Percentiles rank a stretch among this genome's conserved stretches.
Conservation (phyloP, 2,329 filamentous ascomycete species). For the Cytospora chrysosperma region DNA sequence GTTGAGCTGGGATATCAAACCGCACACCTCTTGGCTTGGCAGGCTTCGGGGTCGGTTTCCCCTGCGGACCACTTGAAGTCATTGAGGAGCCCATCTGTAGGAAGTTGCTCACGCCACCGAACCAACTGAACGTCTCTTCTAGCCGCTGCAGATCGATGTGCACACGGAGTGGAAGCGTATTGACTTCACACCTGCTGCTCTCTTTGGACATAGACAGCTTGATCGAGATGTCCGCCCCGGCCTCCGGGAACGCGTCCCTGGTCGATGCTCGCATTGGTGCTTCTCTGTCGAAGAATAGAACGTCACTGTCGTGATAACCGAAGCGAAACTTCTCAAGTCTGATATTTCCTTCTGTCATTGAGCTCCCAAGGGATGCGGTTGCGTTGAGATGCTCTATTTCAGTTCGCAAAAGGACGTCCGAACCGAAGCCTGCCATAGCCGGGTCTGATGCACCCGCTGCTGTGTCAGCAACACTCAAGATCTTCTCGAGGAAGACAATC, state of each 20-base stretch:
- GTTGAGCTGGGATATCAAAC: constrained; percentile 54
- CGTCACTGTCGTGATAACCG: constrained; percentile 61
- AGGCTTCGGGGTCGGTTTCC: constrained; percentile 37
- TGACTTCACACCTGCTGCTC: constrained; percentile 58
- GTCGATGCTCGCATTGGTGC: constrained; percentile 59
- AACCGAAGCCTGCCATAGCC: constrained; percentile 40
- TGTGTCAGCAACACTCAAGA: constrained; percentile 52
- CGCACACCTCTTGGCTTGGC: constrained; percentile 55
- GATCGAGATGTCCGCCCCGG: constrained; percentile 58
- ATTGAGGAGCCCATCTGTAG: constrained; percentile 86
- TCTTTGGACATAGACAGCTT: constrained; percentile 48
- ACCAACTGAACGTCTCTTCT: constrained; percentile 84
- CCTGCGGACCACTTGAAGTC: constrained; percentile 64
- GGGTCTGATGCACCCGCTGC: constrained; percentile 36
- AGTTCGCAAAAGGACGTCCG: constrained; percentile 53
- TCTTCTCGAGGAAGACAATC: constrained; percentile 54
- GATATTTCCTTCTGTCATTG: constrained; percentile 39
- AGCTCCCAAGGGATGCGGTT: constrained; percentile 31
- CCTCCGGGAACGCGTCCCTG: constrained; percentile 55
- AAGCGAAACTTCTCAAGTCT: constrained; percentile 59
- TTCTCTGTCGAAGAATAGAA: constrained; percentile 60
- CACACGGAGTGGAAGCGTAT: constrained; percentile 74
- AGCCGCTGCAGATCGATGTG: constrained; percentile 75
- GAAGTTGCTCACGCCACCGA: constrained; percentile 89
- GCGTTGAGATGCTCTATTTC: constrained; percentile 46